Percentiles rank a stretch among this genome's conserved stretches.
These are phyloP conservation scores for Vaccinium vitisidaea DNA, from an alignment of 148 eudicot genomes.

Conservation along the genomic window DNA sequence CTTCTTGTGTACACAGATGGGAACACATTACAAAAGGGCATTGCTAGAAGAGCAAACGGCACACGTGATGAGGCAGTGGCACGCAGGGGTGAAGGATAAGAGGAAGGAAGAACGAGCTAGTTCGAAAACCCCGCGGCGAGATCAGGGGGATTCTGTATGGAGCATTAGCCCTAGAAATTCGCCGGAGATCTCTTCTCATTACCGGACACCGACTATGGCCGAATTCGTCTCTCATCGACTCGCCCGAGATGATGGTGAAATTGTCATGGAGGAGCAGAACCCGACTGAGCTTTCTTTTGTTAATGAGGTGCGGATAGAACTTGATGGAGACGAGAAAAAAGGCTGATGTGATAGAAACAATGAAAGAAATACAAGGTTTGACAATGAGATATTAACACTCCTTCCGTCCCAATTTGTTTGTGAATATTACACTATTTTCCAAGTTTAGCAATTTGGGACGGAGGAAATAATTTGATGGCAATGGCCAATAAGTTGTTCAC, in stretches of 20 bases:
- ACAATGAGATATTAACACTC: background rate
- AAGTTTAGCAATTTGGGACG: background rate
- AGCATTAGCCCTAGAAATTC: background rate
- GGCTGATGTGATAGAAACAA: too few relatives aligned
- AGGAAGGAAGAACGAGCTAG: slow-evolving; percentile 18
- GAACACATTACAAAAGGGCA: slow-evolving; percentile 31
- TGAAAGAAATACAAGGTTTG: background rate
- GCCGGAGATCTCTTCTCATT: background rate
- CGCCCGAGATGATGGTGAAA: background rate
- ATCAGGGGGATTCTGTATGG: background rate
- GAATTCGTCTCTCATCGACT: background rate
- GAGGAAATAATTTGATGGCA: background rate
- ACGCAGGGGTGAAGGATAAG: slow-evolving; percentile 28
- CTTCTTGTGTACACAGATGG: slow-evolving; percentile 31
- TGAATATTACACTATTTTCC: too few relatives aligned
- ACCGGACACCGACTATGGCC: background rate
- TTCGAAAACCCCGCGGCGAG: background rate
- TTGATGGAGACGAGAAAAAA: background rate
- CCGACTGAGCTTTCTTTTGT: background rate
- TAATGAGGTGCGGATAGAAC: slow-evolving; percentile 1
- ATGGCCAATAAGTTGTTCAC: background rate
- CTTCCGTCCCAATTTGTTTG: background rate
- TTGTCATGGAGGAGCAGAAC: too few relatives aligned
- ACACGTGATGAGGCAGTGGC: slow-evolving; percentile 38
- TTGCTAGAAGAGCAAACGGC: slow-evolving; percentile 36